These are phyloP conservation scores for Adansonia grandidieri DNA, from an alignment of 441 rosid genomes.

Conservation along the genomic window DNA sequence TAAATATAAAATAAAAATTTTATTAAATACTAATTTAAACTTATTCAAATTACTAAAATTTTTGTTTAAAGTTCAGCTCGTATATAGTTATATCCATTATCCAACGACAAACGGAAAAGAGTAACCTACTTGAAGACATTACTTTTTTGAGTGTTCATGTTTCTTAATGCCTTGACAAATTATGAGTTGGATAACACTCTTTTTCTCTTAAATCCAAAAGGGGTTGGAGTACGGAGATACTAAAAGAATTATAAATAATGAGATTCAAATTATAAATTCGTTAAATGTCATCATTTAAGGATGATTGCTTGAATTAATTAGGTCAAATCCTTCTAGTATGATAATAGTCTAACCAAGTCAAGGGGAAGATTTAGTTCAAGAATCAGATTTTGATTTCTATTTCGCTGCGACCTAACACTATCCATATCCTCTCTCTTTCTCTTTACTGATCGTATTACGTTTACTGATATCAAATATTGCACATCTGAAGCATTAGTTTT, in stretches of 20 bases:
- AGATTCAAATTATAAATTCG: neutral
- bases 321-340: neutral
- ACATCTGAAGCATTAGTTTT: neutral
- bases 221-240: too few relatives aligned
- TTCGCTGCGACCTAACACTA: conserved; percentile 11
- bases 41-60: too few relatives aligned
- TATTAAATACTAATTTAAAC: too few relatives aligned
- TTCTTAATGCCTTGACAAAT: neutral
- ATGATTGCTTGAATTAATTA: neutral
- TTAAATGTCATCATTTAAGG: neutral
- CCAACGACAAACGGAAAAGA: neutral
- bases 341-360: neutral
- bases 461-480: conserved; percentile 21
- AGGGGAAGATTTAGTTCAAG: conserved; percentile 16
- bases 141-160: neutral
- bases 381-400: conserved; percentile 28
- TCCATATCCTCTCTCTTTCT: conserved; percentile 21
- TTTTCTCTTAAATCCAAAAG: neutral
- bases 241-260: neutral
- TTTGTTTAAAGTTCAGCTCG: too few relatives aligned
- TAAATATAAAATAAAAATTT: too few relatives aligned
- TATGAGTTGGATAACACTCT: neutral
- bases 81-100: neutral
- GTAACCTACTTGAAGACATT: neutral
- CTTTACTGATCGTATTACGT: conserved; percentile 16